A percentile compares a stretch with the other conserved stretches of the same genome.
Conservation (phyloP, 2,329 filamentous ascomycete species). For the Stemphylium lycopersici region DNA sequence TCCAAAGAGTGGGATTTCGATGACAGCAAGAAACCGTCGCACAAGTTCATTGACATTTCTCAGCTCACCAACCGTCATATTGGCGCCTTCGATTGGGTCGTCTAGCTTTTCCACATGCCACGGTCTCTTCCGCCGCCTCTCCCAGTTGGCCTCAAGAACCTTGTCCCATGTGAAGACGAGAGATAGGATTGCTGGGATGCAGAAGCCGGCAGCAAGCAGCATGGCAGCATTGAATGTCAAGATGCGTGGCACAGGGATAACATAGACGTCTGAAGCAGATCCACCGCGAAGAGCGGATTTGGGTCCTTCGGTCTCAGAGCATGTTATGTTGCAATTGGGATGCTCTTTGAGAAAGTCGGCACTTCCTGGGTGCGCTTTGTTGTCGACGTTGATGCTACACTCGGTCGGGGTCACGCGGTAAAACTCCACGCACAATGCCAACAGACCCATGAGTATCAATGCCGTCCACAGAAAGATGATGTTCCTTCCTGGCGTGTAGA, state of each 20-base stretch:
- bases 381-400: constrained; percentile 53
- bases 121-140: constrained; percentile 55
- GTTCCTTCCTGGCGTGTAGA: constrained; percentile 67
- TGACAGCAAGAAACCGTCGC: constrained; percentile 45
- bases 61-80: constrained; percentile 60
- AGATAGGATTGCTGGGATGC: constrained; percentile 67
- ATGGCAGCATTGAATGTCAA: constrained; percentile 66
- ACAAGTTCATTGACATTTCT: constrained; percentile 49
- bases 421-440: constrained; percentile 69
- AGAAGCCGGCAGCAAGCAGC: constrained; percentile 68
- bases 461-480: constrained; percentile 71
- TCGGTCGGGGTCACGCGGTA: constrained; percentile 57
- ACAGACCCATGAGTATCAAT: constrained; percentile 64
- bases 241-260: constrained; percentile 63
- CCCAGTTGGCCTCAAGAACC: constrained; percentile 68
- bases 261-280: constrained; percentile 66
- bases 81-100: constrained; percentile 59
- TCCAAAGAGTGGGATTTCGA: constrained; percentile 65
- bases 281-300: constrained; percentile 62
- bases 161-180: constrained; percentile 68
- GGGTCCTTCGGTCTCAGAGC: constrained; percentile 55
- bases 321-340: constrained; percentile 56
- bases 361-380: constrained; percentile 47
- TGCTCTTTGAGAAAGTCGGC: constrained; percentile 55
- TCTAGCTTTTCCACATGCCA: constrained; percentile 47